These are phyloP conservation scores for Hypsizygus marmoreus DNA, from an alignment of 768 basidiomycete species.

Conservation along the genomic window DNA sequence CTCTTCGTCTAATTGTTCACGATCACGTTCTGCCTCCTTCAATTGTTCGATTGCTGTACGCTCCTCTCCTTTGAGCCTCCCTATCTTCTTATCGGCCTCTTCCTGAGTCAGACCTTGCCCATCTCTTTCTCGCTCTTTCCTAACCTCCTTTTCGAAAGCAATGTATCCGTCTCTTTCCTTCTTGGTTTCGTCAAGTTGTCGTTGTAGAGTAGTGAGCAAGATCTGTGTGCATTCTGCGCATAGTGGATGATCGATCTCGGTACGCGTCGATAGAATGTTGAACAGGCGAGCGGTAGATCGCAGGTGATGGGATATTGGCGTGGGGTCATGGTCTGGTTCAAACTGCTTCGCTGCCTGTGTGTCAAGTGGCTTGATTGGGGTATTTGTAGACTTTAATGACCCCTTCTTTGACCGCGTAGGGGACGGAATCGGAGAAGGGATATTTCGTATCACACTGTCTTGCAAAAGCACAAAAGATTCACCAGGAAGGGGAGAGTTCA, in stretches of 20 bases:
- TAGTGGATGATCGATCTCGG: conserved; percentile 89
- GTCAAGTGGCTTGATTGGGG: conserved; percentile 27
- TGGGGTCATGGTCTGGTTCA: conserved; percentile 60
- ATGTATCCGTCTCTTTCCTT: conserved; percentile 92
- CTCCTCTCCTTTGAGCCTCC: conserved; percentile 70
- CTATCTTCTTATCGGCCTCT: conserved; percentile 73
- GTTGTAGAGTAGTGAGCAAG: conserved; percentile 71
- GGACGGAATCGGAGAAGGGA: conserved; percentile 56
- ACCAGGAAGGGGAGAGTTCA: conserved; percentile 54
- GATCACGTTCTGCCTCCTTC: conserved; percentile 74
- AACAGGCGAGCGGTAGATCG: conserved; percentile 75
- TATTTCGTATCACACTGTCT: conserved; percentile 75
- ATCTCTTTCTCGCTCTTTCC: conserved; percentile 78
- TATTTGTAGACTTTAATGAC: conserved; percentile 36
- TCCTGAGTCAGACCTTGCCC: conserved; percentile 59
- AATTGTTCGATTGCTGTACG: conserved; percentile 71
- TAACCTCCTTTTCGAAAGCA: conserved; percentile 86
- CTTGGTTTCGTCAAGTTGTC: conserved; percentile 86
- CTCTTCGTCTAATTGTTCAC: conserved; percentile 74
- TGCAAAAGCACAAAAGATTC: conserved; percentile 92
- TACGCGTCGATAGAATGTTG: conserved; percentile 73
- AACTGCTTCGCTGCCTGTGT: conserved; percentile 33
- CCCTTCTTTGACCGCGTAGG: conserved; percentile 45
- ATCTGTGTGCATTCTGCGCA: conserved; percentile 93
- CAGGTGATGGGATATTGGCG: conserved; percentile 77